Evolutionary conservation across 139 green algal genomes (phyloP), one percentile per base, ranked within the genome.

Genomic region (Edaphochlamys debaryana): DNA sequence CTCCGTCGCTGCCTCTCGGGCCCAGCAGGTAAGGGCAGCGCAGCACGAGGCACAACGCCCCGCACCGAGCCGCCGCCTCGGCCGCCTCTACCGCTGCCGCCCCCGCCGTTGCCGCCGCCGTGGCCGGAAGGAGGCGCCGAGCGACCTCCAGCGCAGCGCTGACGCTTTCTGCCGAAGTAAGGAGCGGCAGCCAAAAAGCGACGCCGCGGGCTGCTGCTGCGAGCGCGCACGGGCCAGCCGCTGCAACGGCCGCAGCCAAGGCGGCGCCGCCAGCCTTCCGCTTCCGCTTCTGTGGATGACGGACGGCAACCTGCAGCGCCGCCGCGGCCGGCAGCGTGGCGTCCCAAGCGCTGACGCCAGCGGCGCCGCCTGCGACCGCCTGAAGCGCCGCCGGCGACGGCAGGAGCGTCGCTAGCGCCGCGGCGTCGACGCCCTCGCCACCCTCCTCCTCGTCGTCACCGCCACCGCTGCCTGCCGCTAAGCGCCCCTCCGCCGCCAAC

Each of bases 51-150:
- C 30, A 29, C 30, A 81, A 32, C n/a, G 75, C 32, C 29, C 74
- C 56, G 58, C 29, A 62, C 4, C 56, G 25, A 34, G 69, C 42
- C 30, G 50, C 45, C 29, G 42, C 9, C 32, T 42, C n/a, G 30
- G 13, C 23, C 19, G 45, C 25, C 30, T 25, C 15, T 30, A 45
- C 41, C 30, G 29, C 29, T 7, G 41, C 68, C 4, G 37, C 7
- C 9, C n/a, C 41, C 60, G 37, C 68, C 9, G 23, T 20, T 36
- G 50, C 71, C 30, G 29, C 32, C 36, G 66, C 15, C 8, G 66
- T 17, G n/a, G 32, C 66, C 34, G 52, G 71, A 52, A 79, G 50
- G 6, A 79, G 71, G 34, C n/a, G 52, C 71, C 52, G 71, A 38
- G 66, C 50, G 22, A 67, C 20, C 22, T 4, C 27, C 13, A 79